Conservation (phyloP, 768 basidiomycete genomes). For the Hydnomerulius pinastri region DNA sequence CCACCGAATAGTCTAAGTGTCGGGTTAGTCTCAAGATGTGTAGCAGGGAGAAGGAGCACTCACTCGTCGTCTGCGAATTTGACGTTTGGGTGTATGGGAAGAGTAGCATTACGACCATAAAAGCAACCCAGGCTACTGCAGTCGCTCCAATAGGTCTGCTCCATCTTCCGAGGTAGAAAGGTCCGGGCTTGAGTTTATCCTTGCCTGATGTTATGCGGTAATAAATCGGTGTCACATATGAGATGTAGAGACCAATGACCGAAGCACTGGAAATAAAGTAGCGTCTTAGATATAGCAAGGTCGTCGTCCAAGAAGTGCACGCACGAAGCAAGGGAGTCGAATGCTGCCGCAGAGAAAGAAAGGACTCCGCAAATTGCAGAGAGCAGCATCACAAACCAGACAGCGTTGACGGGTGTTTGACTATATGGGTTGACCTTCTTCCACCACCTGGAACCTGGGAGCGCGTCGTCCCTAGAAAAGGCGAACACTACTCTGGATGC, state of each 20-base stretch:
- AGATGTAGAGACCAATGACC: conserved; percentile 38
- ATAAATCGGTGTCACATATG: conserved; percentile 40
- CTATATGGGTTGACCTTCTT: conserved; percentile 34
- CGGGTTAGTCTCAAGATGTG: not conserved
- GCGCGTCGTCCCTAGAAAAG: conserved; percentile 40
- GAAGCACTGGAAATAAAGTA: conserved; percentile 22
- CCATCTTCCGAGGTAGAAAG: conserved; percentile 35
- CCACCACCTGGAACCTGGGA: conserved; percentile 41
- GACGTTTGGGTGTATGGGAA: conserved; percentile 32
- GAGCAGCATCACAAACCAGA: conserved; percentile 39
- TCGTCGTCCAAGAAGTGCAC: not conserved
- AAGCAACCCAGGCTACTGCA: conserved; percentile 33
- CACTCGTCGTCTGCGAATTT: conserved; percentile 35
- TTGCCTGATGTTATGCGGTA: conserved; percentile 38
- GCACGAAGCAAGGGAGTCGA: conserved; percentile 38
- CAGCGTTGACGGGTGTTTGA: conserved; percentile 40
- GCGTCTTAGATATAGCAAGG: not conserved
- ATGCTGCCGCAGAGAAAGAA: conserved; percentile 34
- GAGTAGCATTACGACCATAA: conserved; percentile 34
- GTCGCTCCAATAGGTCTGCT: conserved; percentile 31
- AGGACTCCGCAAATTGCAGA: conserved; percentile 34
- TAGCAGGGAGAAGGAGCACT: conserved; percentile 7
- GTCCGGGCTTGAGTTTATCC: conserved; percentile 34
- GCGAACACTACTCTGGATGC: conserved; percentile 50
- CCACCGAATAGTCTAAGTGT: conserved; percentile 22